These are phyloP conservation scores for Ogataea hybrid DNA, from an alignment of 1,139 yeast genomes.

Conservation along the genomic window DNA sequence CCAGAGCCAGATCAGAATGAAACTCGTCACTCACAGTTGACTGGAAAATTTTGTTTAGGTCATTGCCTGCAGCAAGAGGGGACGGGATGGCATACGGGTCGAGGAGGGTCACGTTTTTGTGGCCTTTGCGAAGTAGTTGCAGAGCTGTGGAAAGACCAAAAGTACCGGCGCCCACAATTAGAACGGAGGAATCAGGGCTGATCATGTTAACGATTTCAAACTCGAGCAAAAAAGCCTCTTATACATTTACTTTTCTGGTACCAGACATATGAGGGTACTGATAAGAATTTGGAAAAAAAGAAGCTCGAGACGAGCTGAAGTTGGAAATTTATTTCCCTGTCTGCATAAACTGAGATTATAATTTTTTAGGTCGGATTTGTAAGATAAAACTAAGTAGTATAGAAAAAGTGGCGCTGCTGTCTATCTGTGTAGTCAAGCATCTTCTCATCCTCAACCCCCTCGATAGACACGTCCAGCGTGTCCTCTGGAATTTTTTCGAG, in stretches of 20 bases:
- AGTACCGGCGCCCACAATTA: no score
- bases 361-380: background rate
- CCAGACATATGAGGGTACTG: no score
- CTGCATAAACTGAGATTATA: background rate
- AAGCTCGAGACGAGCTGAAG: no score
- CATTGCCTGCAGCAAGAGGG: background rate
- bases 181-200: no score
- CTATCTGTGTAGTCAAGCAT: conserved; percentile 15
- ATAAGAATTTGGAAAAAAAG: no score
- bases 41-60: conserved; percentile 12
- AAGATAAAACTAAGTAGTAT: conserved; percentile 5
- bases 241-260: no score
- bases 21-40: conserved; percentile 28
- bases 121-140: conserved; percentile 29
- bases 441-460: conserved; percentile 11
- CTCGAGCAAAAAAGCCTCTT: no score
- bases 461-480: background rate
- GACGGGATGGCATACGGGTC: conserved; percentile 32
- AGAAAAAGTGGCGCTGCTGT: conserved; percentile 10
- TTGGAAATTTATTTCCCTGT: no score
- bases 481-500: background rate
- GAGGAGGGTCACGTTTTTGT: conserved; percentile 31
- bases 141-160: conserved; percentile 37
- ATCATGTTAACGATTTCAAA: no score
- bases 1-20: conserved; percentile 23